Conservation (phyloP, 2,329 filamentous ascomycete species). For the Pseudocercospora musae region DNA sequence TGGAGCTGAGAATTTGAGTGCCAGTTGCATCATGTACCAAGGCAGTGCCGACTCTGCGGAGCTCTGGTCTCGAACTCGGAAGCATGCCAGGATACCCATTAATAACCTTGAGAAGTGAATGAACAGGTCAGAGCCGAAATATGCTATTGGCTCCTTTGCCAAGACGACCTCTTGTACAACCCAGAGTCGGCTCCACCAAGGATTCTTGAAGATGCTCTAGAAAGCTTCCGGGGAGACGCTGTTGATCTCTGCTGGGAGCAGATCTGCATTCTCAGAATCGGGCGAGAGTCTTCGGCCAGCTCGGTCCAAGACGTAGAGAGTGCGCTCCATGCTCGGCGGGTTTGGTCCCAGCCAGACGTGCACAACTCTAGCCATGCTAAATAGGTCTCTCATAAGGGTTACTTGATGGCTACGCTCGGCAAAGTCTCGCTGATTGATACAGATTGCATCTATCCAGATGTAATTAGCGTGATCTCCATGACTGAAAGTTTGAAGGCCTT, state of each 20-base stretch:
- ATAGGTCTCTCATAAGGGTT: slow-evolving; percentile 17
- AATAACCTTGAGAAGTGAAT: neutral
- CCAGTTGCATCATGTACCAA: neutral
- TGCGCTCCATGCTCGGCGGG: neutral
- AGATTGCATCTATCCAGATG: slow-evolving; percentile 21
- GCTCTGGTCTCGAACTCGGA: neutral
- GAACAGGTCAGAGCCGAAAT: neutral
- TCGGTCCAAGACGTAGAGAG: neutral
- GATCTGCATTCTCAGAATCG: neutral
- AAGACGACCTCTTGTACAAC: neutral
- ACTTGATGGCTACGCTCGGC: slow-evolving; percentile 20
- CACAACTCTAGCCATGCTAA: neutral
- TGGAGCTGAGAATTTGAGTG: neutral
- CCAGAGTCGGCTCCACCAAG: neutral
- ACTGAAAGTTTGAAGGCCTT: neutral
- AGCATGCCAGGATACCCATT: neutral
- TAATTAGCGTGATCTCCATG: neutral
- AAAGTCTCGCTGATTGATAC: slow-evolving; percentile 20
- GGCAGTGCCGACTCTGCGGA: neutral
- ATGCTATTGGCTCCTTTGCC: neutral
- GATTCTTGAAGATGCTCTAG: neutral
- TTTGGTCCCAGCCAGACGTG: slow-evolving; percentile 2
- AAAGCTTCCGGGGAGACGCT: neutral
- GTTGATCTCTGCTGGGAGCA: neutral
- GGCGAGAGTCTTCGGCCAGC: neutral